Evolutionary conservation across 768 basidiomycete species (phyloP), one percentile per base, ranked within the genome.

Genomic region (Mycena floridula): DNA sequence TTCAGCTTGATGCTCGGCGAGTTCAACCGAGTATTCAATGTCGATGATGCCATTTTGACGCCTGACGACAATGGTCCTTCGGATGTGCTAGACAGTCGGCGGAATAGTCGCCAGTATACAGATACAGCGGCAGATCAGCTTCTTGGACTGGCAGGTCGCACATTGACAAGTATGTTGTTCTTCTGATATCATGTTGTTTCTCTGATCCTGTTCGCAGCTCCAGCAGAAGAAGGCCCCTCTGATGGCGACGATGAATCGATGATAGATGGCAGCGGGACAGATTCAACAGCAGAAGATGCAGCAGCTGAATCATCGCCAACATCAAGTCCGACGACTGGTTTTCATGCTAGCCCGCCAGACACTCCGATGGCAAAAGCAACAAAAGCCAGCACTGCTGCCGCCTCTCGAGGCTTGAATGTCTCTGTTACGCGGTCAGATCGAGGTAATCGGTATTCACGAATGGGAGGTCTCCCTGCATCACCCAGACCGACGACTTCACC

Each of bases 1-100:
- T 94, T 98, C 65, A 92, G 89, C 57, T 67, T 96, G 50, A 90
- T 98, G 82, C 77, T 98, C 24, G 84, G 81, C 45, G 90, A 96
- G 60, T 97, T 94, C 67, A 90, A 89, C 53, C 78, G 82, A 13
- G 92, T 95, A 18, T 96, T 96, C 72, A 92, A 91, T 54, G 89
- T 91, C 42, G 82, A 66, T 25, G 66, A 61, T 20, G 69, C 56
- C 47, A 7, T 37, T 37, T 25, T 48, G 18, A 42, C 43, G 18
- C 15, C 40, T 21, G n/a, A 42, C 15, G 20, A 15, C 15, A n/a
- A 23, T n/a, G n/a, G n/a, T n/a, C 3, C 4, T 3, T 24, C 16
- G 7, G 43, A 40, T 13, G 20, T 26, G 32, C 52, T 63, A 44
- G 76, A 73, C 20, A 69, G 73, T 57, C 79, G 81, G 48, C 77